Base-by-base conservation (phyloP, 306 rosid species). In the Corylus heterophylla region DNA sequence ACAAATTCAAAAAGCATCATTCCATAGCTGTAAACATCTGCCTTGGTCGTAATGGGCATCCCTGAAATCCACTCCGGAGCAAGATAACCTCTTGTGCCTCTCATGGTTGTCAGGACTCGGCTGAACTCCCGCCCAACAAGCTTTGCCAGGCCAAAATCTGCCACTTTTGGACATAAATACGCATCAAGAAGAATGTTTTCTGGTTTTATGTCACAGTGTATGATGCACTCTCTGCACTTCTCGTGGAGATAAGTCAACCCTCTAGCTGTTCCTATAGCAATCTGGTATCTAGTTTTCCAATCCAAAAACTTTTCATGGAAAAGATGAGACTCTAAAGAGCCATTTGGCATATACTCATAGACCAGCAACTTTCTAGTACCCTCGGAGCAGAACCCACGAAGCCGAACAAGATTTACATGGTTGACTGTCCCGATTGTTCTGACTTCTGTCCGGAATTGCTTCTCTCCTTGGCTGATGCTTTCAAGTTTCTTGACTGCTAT, bases 41-140 rank as follows among this genome's bases (percentile, higher is more conserved):
- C 91, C 85, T 88, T 87, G 2, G 91, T 56, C 4, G 89, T 85
- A 42, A 88, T 35, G 20, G 89, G 76, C 49, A 82, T 84, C 54
- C 91, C 87, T 0, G 88, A 84, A 52, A 91, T 78, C 96, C 93
- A 91, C 62, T 89, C 93, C 0, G 93, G 93, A 0, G 96, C 93
- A 56, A 89, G 88, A 75, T 91, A 91, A 2, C 96, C 96, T 49
- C 88, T 81, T 11, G 96, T 87, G 52, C 93, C 96, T 81, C 90
- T 86, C 91, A 91, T 73, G 39, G 90, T 81, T 54, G 92, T 89
- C 5, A 91, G 68, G 3, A 89, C 86, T 73, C 87, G 78, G 49
- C 90, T 87, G 54, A 86, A 84, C n/a, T 89, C 87, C 61, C 86
- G 78, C 25, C 89, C 90, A 17, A 91, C 56, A 1, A 83, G 80